Evolutionary conservation across 371 early-diverging fungal genomes (phyloP).

Genomic region (Rhizopus microsporus): DNA sequence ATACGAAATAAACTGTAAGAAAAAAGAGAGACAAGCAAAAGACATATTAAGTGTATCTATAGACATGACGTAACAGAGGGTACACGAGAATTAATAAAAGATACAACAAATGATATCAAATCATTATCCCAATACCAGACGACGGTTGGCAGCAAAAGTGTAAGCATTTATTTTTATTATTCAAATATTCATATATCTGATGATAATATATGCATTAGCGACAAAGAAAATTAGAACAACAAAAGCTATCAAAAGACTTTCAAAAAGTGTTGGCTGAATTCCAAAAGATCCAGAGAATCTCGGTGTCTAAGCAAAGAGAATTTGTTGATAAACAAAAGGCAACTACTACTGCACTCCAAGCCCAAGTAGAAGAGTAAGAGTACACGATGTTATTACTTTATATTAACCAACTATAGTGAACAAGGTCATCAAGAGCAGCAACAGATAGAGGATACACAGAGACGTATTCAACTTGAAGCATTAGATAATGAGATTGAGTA

Average conservation of each 20-base stretch:
- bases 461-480: conserved; percentile 68
- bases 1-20: conserved; percentile 73
- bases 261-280: conserved; percentile 88
- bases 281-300: conserved; percentile 79
- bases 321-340: conserved; percentile 75
- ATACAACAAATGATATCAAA: conserved; percentile 78
- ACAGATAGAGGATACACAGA: conserved; percentile 59
- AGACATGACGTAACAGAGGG: conserved; percentile 83
- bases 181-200: neutral
- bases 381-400: neutral
- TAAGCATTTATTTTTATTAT: conserved; percentile 12
- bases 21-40: neutral
- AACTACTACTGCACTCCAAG: conserved; percentile 42
- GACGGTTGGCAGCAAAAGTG: conserved; percentile 30
- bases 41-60: neutral
- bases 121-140: conserved; percentile 49
- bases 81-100: conserved; percentile 81
- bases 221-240: conserved; percentile 77
- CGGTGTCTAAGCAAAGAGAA: conserved; percentile 86
- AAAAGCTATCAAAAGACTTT: conserved; percentile 90
- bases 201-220: conserved; percentile 37
- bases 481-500: conserved; percentile 91
- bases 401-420: conserved; percentile 3
- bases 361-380: conserved; percentile 36
- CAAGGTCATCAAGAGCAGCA: conserved; percentile 41